These are phyloP conservation scores for Boletus vinaceobasis DNA, from an alignment of 768 basidiomycete genomes.

Conservation along the genomic window DNA sequence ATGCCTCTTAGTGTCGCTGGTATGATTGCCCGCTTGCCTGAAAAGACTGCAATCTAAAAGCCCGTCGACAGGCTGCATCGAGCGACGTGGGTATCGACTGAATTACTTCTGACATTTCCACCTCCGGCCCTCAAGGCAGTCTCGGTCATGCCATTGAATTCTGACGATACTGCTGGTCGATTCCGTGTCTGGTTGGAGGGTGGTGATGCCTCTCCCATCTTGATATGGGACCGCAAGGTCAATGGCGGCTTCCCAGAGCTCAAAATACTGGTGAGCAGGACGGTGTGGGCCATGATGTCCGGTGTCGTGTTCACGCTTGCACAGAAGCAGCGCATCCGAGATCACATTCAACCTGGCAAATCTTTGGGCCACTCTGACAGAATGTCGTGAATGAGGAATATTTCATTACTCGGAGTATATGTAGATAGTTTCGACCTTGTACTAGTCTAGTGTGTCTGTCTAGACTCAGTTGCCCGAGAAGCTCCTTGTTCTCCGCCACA, in stretches of 20 bases:
- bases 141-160: slow-evolving; percentile 68
- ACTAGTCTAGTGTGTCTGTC: slow-evolving; percentile 1
- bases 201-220: slow-evolving; percentile 32
- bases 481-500: slow-evolving; percentile 17
- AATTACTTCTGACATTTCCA: slow-evolving; percentile 87
- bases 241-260: slow-evolving; percentile 93
- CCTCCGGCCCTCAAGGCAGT: slow-evolving; percentile 67
- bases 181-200: slow-evolving; percentile 85
- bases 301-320: slow-evolving; percentile 3
- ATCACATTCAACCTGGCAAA: slow-evolving; percentile 75
- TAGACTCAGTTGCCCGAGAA: slow-evolving; percentile 3
- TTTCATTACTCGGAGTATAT: background rate
- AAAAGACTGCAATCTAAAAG: background rate
- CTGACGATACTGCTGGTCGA: slow-evolving; percentile 82
- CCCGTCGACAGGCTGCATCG: slow-evolving; percentile 69
- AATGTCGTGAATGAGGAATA: slow-evolving; percentile 27
- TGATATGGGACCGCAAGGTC: slow-evolving; percentile 88
- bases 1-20: slow-evolving; percentile 68
- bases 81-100: slow-evolving; percentile 92
- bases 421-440: slow-evolving; percentile 1
- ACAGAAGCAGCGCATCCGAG: slow-evolving; percentile 88
- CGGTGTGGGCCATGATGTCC: background rate
- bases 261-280: slow-evolving; percentile 64
- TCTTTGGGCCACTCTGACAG: slow-evolving; percentile 88
- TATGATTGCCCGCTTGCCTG: slow-evolving; percentile 31